Evolutionary conservation across 768 basidiomycete species (phyloP), one percentile per base, ranked within the genome.

Genomic region (Psilocybe cyanescens): DNA sequence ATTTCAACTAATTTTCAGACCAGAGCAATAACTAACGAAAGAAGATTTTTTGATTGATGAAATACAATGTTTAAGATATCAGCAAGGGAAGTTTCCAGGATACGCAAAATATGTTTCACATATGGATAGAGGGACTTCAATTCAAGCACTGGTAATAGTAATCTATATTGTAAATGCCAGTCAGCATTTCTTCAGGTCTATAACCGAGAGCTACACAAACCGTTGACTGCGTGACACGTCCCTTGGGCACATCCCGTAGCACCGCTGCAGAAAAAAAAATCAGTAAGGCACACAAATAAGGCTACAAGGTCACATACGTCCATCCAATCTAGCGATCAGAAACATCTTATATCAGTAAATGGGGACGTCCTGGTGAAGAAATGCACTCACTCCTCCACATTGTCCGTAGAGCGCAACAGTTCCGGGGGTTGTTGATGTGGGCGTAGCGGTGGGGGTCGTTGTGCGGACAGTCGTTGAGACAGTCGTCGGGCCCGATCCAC

Each of bases 131-230:
- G 19, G 19, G 19, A 19, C 11, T n/a, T 55, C 35, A 60, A 14
- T 55, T 37, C 53, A 60, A 44, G 60, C 59, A 60, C 39, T 60
- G 59, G 7, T 44, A 55, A 28, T 60, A 60, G 46, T 60, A 60
- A 14, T 30, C 59, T 60, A 28, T 17, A 47, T 28, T 49, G 7
- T 33, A 14, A 3, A 48, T 14, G 16, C 8, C 19, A 19, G 19
- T 19, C 19, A 19, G 19, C 19, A 19, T 19, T 19, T 19, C 19
- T 19, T 19, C 19, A 19, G 19, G 19, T 19, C 19, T 19, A 19
- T 19, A 19, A 19, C 19, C 19, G 19, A 19, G 19, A 19, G 19
- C 16, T 19, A 19, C 16, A 41, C 55, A 30, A 8, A 61, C 60
- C 19, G 39, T 61, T 61, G 31, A 35, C 14, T 12, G 55, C 60